Conservation (phyloP, 306 rosid genomes). For the Trifolium subterraneum region DNA sequence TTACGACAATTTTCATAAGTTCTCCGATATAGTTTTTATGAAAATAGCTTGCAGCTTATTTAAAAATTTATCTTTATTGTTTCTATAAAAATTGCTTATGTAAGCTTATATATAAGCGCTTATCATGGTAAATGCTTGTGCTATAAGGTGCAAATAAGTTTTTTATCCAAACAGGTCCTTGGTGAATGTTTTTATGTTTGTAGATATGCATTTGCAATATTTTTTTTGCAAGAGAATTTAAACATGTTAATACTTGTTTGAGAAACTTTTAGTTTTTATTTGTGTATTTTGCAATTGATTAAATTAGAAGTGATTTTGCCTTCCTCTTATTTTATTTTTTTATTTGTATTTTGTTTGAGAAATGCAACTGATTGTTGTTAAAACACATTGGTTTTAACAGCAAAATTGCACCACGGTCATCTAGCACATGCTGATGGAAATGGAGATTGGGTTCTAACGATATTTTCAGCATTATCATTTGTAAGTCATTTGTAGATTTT, state of each 20-base stretch:
- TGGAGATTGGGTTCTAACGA: slow-evolving; percentile 95
- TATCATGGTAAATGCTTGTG: too few species aligned
- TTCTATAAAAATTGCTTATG: too few species aligned
- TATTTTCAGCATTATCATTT: slow-evolving; percentile 83
- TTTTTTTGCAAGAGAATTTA: slow-evolving; percentile 15
- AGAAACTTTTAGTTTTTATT: slow-evolving; percentile 6
- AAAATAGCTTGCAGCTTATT: too few species aligned
- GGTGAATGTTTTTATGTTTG: background rate
- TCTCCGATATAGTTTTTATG: too few species aligned
- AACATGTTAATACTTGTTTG: background rate
- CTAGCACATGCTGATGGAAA: slow-evolving; percentile 94
- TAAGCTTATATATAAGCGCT: too few species aligned
- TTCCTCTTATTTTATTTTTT: background rate
- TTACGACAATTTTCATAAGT: too few species aligned
- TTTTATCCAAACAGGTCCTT: too few species aligned
- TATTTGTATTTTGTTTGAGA: slow-evolving; percentile 21
- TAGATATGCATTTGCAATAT: slow-evolving; percentile 14
- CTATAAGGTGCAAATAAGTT: too few species aligned
- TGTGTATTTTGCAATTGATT: slow-evolving; percentile 17
- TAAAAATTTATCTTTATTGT: too few species aligned
- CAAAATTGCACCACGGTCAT: slow-evolving; percentile 93
- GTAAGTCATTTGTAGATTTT: slow-evolving; percentile 56
- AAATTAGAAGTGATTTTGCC: slow-evolving; percentile 12
- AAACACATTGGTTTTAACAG: slow-evolving; percentile 52
- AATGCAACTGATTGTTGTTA: slow-evolving; percentile 26